These are phyloP conservation scores for Candida ortonii DNA, from an alignment of 805 yeast species.

Conservation along the genomic window DNA sequence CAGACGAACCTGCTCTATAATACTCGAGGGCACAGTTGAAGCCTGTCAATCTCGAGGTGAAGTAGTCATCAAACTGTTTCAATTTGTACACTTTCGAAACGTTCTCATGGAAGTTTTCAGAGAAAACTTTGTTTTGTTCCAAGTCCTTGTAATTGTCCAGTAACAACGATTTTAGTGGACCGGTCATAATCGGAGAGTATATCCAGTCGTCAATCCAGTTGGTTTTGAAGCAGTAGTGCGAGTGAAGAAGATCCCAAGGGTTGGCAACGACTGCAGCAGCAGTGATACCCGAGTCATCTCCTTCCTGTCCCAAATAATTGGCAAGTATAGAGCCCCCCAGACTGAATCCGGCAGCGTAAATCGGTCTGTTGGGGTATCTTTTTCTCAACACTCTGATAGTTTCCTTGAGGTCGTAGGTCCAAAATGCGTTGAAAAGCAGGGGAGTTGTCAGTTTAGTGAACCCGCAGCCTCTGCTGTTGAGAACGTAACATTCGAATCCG, in stretches of 20 bases:
- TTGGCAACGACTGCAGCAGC: conserved; percentile 61
- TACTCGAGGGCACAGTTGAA: conserved; percentile 62
- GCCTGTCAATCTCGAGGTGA: conserved; percentile 67
- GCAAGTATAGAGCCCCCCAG: conserved; percentile 72
- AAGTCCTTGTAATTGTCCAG: conserved; percentile 40
- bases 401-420: conserved; percentile 66
- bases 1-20: conserved; percentile 61
- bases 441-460: conserved; percentile 67
- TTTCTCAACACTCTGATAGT: conserved; percentile 48
- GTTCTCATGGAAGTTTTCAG: conserved; percentile 20
- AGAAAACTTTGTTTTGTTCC: conserved; percentile 28
- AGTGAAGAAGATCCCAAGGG: conserved; percentile 71
- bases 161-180: conserved; percentile 43
- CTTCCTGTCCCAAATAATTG: conserved; percentile 70
- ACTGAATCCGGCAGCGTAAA: conserved; percentile 75
- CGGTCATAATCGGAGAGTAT: conserved; percentile 52
- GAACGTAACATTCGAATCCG: conserved; percentile 63
- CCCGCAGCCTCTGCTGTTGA: conserved; percentile 78
- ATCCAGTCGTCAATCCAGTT: conserved; percentile 42
- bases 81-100: conserved; percentile 32
- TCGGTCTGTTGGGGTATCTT: conserved; percentile 58
- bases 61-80: conserved; percentile 57
- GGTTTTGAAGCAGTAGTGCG: conserved; percentile 42
- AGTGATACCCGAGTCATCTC: conserved; percentile 41
- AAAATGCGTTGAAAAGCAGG: conserved; percentile 62